Conservation (phyloP, 1,284 basidiomycete genomes). For the Ustilago shanxiensis region DNA sequence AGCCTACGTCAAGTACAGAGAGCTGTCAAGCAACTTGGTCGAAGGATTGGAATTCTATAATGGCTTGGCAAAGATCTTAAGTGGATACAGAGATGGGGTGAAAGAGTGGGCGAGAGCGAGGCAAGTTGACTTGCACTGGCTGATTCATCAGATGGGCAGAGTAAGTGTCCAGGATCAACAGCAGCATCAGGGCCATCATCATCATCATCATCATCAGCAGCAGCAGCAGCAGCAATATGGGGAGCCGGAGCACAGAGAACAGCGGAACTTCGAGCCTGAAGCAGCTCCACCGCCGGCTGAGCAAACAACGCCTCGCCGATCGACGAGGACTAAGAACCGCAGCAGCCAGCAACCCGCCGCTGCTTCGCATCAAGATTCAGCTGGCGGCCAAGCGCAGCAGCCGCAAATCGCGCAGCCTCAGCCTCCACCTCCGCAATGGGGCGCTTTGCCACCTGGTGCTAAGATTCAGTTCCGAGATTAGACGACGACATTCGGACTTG, state of each 20-base stretch:
- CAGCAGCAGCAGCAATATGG: slow-evolving; percentile 5
- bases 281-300: neutral
- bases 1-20: slow-evolving; percentile 88
- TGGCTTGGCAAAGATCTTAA: slow-evolving; percentile 51
- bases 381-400: neutral
- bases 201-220: slow-evolving; percentile 5
- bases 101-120: slow-evolving; percentile 55
- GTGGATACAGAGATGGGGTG: slow-evolving; percentile 45
- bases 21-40: slow-evolving; percentile 85
- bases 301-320: slow-evolving; percentile 4
- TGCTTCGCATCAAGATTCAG: slow-evolving; percentile 6
- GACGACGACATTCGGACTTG: neutral
- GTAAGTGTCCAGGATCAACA: slow-evolving; percentile 24
- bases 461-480: slow-evolving; percentile 58
- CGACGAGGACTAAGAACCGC: slow-evolving; percentile 15
- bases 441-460: slow-evolving; percentile 57
- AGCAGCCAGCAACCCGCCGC: slow-evolving; percentile 1
- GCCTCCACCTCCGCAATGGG: slow-evolving; percentile 51
- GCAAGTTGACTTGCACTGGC: slow-evolving; percentile 47
- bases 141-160: slow-evolving; percentile 28
- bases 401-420: slow-evolving; percentile 3
- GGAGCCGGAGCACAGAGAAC: neutral
- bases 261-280: slow-evolving; percentile 7
- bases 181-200: slow-evolving; percentile 2
- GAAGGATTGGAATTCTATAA: slow-evolving; percentile 80